phyloP scores from a whole-genome alignment of 2,329 filamentous ascomycete species.

The Aspergillus calidoustus region DNA sequence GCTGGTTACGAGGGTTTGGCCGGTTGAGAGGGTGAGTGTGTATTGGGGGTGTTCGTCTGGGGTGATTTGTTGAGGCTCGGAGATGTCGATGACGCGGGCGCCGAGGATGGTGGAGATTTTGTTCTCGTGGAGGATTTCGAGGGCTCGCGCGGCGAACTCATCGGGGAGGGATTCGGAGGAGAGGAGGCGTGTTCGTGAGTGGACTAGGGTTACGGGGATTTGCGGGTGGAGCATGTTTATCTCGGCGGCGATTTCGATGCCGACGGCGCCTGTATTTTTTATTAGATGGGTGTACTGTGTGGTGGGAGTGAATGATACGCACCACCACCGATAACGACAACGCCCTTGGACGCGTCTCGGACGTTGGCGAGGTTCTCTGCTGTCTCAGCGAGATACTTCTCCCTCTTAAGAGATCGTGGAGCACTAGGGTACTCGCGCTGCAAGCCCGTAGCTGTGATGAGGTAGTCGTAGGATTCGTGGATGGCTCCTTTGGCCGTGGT shows the following conservation, averaged over 20 bases:
- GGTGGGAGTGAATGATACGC: neutral
- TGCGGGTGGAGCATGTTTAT: conserved; percentile 70
- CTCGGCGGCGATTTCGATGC: conserved; percentile 81
- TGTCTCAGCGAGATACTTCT: conserved; percentile 33
- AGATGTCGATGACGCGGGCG: conserved; percentile 33
- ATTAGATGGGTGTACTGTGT: neutral
- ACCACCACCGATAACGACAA: conserved; percentile 76
- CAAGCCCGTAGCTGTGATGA: conserved; percentile 74
- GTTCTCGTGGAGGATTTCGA: conserved; percentile 62
- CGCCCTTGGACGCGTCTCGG: conserved; percentile 49
- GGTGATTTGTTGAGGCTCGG: conserved; percentile 17
- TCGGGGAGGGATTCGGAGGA: conserved; percentile 74
- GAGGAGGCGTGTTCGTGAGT: conserved; percentile 71
- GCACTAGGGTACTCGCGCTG: conserved; percentile 73
- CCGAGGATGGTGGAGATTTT: conserved; percentile 56
- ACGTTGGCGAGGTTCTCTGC: conserved; percentile 39
- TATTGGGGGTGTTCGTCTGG: conserved; percentile 19
- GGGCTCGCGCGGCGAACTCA: conserved; percentile 64
- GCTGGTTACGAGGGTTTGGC: conserved; percentile 63
- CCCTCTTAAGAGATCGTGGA: conserved; percentile 60
- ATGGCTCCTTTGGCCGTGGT: conserved; percentile 49
- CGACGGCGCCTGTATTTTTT: conserved; percentile 65
- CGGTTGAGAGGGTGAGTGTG: conserved; percentile 63
- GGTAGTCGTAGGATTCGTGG: conserved; percentile 67
- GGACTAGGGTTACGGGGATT: conserved; percentile 72